Evolutionary conservation across 345 rosid genomes (phyloP), one percentile per base, ranked within the genome.

Genomic region (Salix suchowensis): DNA sequence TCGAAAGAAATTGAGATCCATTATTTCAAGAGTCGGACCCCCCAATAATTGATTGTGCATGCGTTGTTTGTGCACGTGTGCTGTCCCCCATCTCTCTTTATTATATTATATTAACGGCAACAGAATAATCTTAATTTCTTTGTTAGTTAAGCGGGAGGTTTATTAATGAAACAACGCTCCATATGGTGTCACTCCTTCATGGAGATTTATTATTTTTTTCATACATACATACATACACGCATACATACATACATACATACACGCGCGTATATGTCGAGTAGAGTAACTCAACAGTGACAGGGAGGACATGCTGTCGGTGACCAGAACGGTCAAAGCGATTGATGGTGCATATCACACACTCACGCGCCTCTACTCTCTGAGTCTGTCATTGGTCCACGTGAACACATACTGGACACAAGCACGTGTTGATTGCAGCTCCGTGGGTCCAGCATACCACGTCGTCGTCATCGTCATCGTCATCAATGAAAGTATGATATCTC

Each of bases 31-130:
- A 46, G 50, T 28, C 26, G 72, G 86, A 78, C 28, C 85, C 80
- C 60, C 9, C 76, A 81, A 84, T 82, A 77, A 81, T 81, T 81
- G 77, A 81, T 77, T 79, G 77, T 24, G n/a, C 74, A 78, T 76
- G 79, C 82, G 80, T 74, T 46, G 85, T 74, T 77, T 60, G 46
- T 71, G 84, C 89, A 87, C 86, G 86, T 87, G 89, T 78, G 87
- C 74, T 82, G 85, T 67, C 80, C 77, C 71, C 72, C 26, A 4
- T 34, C 44, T 0, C 4, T 40, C 44, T 40, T 40, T 10, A 40
- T 40, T 40, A 40, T 6, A 40, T 10, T 40, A 5, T 34, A 34
- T 34, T 32, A 32, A 32, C 34, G 34, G 34, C 34, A 32, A 34
- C 6, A 4, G 5, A 34, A 34, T 5, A 34, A 34, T 34, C 6